These are phyloP conservation scores for Hypocrella siamensis DNA, from an alignment of 2,329 filamentous ascomycete genomes.

Conservation along the genomic window DNA sequence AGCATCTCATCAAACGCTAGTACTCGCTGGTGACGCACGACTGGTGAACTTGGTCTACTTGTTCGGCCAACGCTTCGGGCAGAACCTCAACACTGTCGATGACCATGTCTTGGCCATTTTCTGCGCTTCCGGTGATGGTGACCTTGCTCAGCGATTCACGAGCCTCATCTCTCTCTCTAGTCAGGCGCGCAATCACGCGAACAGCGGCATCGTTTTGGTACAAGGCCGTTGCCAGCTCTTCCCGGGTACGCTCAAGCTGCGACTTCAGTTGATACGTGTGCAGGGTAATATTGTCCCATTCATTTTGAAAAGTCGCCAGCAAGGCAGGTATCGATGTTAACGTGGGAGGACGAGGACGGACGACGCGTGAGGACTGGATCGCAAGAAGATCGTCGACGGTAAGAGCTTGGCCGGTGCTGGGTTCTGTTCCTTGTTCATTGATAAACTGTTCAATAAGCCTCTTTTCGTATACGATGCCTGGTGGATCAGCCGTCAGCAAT, in stretches of 20 bases:
- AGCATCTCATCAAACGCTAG: slow-evolving; percentile 4
- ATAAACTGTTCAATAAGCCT: slow-evolving; percentile 92
- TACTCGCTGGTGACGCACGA: slow-evolving; percentile 38
- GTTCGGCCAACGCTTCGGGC: slow-evolving; percentile 52
- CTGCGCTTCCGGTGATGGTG: slow-evolving; percentile 45
- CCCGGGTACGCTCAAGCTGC: slow-evolving; percentile 74
- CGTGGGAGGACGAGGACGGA: slow-evolving; percentile 79
- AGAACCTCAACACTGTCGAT: slow-evolving; percentile 64
- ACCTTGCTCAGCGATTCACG: slow-evolving; percentile 77
- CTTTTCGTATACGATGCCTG: slow-evolving; percentile 86
- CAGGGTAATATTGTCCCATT: slow-evolving; percentile 89
- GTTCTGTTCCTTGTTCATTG: slow-evolving; percentile 82
- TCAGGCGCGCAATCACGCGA: slow-evolving; percentile 78
- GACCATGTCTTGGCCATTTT: slow-evolving; percentile 75
- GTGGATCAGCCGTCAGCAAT: neutral
- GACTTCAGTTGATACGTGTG: slow-evolving; percentile 87
- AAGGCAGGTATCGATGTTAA: slow-evolving; percentile 93
- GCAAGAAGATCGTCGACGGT: slow-evolving; percentile 73
- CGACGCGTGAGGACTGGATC: slow-evolving; percentile 67
- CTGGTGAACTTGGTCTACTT: slow-evolving; percentile 68
- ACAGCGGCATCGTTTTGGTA: slow-evolving; percentile 98
- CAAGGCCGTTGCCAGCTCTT: slow-evolving; percentile 83
- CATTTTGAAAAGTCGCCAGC: slow-evolving; percentile 88
- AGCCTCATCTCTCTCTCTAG: slow-evolving; percentile 85
- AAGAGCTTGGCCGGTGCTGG: slow-evolving; percentile 74